Evolutionary conservation across 306 rosid species (phyloP), one percentile per base, ranked within the genome.

Genomic region (Acacia acuminata): DNA sequence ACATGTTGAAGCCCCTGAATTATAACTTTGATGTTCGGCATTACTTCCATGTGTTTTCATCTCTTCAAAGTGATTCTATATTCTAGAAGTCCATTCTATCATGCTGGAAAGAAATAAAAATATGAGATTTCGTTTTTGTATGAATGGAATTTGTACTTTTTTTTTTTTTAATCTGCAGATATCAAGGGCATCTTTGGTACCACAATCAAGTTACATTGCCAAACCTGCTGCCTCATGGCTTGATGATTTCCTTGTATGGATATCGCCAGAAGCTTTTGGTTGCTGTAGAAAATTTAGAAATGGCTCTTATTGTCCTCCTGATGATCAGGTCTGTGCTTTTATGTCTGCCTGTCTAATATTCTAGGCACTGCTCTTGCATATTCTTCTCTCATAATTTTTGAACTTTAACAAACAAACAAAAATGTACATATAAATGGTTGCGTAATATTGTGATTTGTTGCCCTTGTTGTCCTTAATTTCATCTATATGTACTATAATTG

Each of bases 171-270:
- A 27, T 32, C 75, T 87, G 87, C 88, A 95, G 99, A 95, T 95
- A 86, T 90, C 99, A 34, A 90, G 92, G 86, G 97, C 99, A 47
- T 90, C 99, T 45, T 80, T 87, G 89, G 85, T 77, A 34, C 97
- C 98, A 65, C 82, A 89, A 66, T 88, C 95, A 78, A 93, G 91
- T 89, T 91, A 93, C 89, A 95, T 95, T 85, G 94, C 99, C 75
- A 95, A 92, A 84, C 98, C 99, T 81, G 99, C 99, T 72, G 99
- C 99, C 81, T 95, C 99, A 55, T 95, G 99, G 99, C 99, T 95
- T 80, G 99, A 95, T 84, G 99, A 95, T 83, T 95, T 95, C 87
- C 99, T 95, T 61, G 99, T 95, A 69, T 95, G 99, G 99, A 79
- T 92, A 47, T 95, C 99, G 34, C 99, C 99, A 9, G 99, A 95